A percentile compares a stretch with the other conserved stretches of the same genome.
Evolutionary conservation across 73 alveolate genomes (phyloP).

Genomic region (Tetrahymena borealis): DNA sequence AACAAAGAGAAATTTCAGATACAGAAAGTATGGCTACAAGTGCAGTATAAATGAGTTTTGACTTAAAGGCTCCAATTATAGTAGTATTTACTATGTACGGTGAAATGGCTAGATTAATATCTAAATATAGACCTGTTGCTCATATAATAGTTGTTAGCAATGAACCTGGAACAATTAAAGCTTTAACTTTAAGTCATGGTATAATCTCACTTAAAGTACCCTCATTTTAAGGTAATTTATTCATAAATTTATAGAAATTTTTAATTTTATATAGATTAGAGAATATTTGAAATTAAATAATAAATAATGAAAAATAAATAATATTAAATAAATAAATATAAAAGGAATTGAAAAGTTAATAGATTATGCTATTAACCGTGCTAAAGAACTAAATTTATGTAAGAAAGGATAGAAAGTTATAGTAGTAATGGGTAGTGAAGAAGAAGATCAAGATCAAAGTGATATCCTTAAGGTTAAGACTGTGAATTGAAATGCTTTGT

Average conservation of each 20-base stretch:
- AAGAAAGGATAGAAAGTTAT: background rate
- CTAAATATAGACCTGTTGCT: slow-evolving; percentile 8
- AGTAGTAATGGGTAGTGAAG: background rate
- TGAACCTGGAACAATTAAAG: background rate
- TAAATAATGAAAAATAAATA: too few species aligned
- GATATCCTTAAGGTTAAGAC: background rate
- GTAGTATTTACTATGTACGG: slow-evolving; percentile 4
- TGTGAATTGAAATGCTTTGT: background rate
- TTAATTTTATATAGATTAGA: too few species aligned
- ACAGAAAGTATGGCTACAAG: background rate
- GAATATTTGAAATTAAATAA: too few species aligned
- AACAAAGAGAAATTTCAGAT: background rate
- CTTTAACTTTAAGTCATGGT: background rate
- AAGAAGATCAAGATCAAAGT: background rate
- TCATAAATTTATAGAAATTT: too few species aligned
- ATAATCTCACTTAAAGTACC: background rate
- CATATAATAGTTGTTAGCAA: background rate
- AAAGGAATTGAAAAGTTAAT: background rate
- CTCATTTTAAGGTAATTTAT: background rate
- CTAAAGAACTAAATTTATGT: background rate
- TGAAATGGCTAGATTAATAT: slow-evolving; percentile 1
- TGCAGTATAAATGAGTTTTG: slow-evolving; percentile 8
- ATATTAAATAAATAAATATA: too few species aligned
- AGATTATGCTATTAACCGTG: background rate
- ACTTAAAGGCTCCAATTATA: background rate